Base-by-base conservation (phyloP, 768 basidiomycete genomes). In the Lepiota venenata region DNA sequence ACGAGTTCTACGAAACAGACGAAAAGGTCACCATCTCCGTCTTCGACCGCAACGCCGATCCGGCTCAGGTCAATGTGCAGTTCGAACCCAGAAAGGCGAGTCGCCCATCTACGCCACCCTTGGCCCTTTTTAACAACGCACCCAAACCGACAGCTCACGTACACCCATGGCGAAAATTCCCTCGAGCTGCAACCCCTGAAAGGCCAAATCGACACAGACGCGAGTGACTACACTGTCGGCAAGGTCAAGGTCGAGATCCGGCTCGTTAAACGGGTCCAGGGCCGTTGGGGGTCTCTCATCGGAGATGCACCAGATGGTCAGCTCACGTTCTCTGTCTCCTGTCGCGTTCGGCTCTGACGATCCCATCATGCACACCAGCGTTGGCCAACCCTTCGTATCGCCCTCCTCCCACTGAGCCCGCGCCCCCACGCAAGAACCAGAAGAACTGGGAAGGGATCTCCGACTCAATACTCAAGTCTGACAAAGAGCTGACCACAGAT, bases 381-480 rank as follows among this genome's bases (percentile, higher is more conserved):
- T 65, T 64, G 39, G 66, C 73, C 41, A 64, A 64, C 25, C 40
- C 69, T 9, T 67, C 60, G 55, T 69, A 43, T 45, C 66, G 29
- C 50, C 69, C 22, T 58, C 69, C 22, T 58, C 60, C 50, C 35
- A 47, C 53, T 15, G 35, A 53, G 7, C 29, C 74, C 10, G 58
- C 74, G 14, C 66, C 74, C 35, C 66, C 74, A 1, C 68, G 74
- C n/a, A 60, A 70, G 63, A 62, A 70, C 50, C 74, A 71, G 58
- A 94, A 91, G 76, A 93, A 99, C 63, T 99, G 96, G 96, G 94
- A 96, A 52, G 81, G 79, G 6, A 80, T 95, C 59, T 88, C 91
- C 2, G 76, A 76, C 29, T 73, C 78, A 16, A 87, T 91, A 56
- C 81, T 88, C 36, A 69, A 71, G 15, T 66, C 72, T 6, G 92